A percentile compares a stretch with the other conserved stretches of the same genome.
Evolutionary conservation across 441 rosid genomes (phyloP).

Genomic region (Euphorbia celastroides): DNA sequence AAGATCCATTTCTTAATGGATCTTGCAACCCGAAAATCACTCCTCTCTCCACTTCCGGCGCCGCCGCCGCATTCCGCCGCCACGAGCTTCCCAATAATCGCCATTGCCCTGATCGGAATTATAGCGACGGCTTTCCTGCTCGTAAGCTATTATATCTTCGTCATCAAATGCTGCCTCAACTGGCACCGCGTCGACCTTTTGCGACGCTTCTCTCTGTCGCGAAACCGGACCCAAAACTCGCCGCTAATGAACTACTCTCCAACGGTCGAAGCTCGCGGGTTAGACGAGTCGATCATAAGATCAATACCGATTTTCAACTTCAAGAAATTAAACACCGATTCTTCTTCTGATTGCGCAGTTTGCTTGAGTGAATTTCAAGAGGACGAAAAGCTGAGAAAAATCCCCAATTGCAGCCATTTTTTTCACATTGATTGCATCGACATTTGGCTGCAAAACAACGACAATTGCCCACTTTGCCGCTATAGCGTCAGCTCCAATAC

Average conservation of each 20-base stretch:
- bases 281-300: constrained; percentile 72
- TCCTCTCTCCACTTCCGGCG: constrained; percentile 18
- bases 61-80: constrained; percentile 35
- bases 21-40: constrained; percentile 29
- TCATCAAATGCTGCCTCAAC: constrained; percentile 76
- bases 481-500: constrained; percentile 43
- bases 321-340: constrained; percentile 42
- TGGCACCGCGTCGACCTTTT: constrained; percentile 68
- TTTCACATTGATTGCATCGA: constrained; percentile 93
- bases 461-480: constrained; percentile 86
- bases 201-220: constrained; percentile 47
- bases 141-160: constrained; percentile 76
- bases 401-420: constrained; percentile 74
- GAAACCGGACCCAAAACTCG: constrained; percentile 38
- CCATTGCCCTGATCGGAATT: constrained; percentile 69
- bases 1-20: constrained; percentile 42
- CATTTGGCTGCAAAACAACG: constrained; percentile 84
- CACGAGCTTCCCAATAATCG: constrained; percentile 69
- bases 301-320: constrained; percentile 70
- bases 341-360: constrained; percentile 64
- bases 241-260: constrained; percentile 45
- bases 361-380: constrained; percentile 84
- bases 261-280: constrained; percentile 45
- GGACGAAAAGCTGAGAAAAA: constrained; percentile 63
- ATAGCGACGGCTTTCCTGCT: constrained; percentile 73